A percentile compares a stretch with the other conserved stretches of the same genome.
Conservation (phyloP, 2,329 filamentous ascomycete genomes). For the Cercospora sp. region DNA sequence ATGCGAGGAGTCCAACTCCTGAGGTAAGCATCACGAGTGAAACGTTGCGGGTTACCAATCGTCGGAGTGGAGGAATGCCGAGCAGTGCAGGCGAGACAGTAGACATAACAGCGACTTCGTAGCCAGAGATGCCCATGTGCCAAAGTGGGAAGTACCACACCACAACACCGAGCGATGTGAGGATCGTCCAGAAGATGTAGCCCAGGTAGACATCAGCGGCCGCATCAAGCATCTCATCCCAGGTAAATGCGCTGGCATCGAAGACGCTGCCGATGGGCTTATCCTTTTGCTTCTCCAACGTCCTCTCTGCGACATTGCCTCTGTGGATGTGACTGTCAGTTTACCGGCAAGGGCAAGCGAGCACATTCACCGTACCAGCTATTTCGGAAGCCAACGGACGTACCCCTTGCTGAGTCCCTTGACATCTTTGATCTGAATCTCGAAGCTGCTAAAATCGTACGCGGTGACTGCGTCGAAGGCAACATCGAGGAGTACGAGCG, state of each 20-base stretch:
- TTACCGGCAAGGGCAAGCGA: slow-evolving; percentile 20
- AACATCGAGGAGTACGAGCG: slow-evolving; percentile 90
- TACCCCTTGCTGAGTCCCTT: slow-evolving; percentile 96
- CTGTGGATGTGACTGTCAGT: slow-evolving; percentile 25
- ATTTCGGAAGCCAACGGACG: slow-evolving; percentile 92
- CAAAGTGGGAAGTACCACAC: slow-evolving; percentile 99
- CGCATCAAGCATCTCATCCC: slow-evolving; percentile 73
- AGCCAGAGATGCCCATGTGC: slow-evolving; percentile 99
- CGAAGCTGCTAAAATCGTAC: slow-evolving; percentile 85
- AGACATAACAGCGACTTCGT: slow-evolving; percentile 83
- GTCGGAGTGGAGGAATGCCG: slow-evolving; percentile 67
- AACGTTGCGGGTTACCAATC: slow-evolving; percentile 64
- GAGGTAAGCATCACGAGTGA: slow-evolving; percentile 70
- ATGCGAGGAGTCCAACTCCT: slow-evolving; percentile 75
- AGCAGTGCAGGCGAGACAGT: slow-evolving; percentile 81
- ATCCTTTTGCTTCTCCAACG: slow-evolving; percentile 58
- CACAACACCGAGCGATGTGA: slow-evolving; percentile 83
- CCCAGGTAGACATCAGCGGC: slow-evolving; percentile 89
- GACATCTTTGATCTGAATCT: slow-evolving; percentile 83
- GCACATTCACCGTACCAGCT: slow-evolving; percentile 57
- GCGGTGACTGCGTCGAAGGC: slow-evolving; percentile 94
- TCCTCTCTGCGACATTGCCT: slow-evolving; percentile 34
- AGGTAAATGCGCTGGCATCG: slow-evolving; percentile 65
- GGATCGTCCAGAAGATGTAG: slow-evolving; percentile 92
- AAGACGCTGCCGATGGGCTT: slow-evolving; percentile 71